Percentiles rank a stretch among this genome's conserved stretches.
These are phyloP conservation scores for Pichia heedii DNA, from an alignment of 805 yeast species.

Conservation along the genomic window DNA sequence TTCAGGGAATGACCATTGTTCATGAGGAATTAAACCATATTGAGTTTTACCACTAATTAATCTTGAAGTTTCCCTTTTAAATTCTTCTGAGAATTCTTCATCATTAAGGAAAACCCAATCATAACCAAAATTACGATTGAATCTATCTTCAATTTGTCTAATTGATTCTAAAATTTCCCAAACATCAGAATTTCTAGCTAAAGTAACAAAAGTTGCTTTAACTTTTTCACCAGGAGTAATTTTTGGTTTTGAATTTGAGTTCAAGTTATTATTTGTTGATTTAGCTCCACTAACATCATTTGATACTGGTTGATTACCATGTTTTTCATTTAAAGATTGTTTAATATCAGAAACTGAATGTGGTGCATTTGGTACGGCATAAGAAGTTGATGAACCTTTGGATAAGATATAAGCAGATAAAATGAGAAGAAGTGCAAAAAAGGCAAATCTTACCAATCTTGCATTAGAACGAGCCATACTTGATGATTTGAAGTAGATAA, in stretches of 20 bases:
- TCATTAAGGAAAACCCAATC: slow-evolving; percentile 97
- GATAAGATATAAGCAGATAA: slow-evolving; percentile 41
- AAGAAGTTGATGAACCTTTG: slow-evolving; percentile 34
- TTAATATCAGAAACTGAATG: slow-evolving; percentile 1
- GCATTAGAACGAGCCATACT: slow-evolving; percentile 43
- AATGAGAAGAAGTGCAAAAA: slow-evolving; percentile 37
- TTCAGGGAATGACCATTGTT: slow-evolving; percentile 81
- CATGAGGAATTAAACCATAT: slow-evolving; percentile 73
- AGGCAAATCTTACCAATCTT: slow-evolving; percentile 38
- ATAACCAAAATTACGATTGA: slow-evolving; percentile 70
- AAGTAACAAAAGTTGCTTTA: slow-evolving; percentile 72
- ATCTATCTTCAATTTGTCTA: slow-evolving; percentile 78
- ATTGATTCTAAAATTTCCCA: slow-evolving; percentile 55
- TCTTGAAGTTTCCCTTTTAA: slow-evolving; percentile 56
- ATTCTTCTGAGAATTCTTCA: slow-evolving; percentile 73
- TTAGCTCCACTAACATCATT: neutral
- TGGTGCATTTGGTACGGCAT: slow-evolving; percentile 9
- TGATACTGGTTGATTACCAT: too few species aligned
- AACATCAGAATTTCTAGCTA: slow-evolving; percentile 71
- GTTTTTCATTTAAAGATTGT: neutral
- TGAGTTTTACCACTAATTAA: slow-evolving; percentile 68
- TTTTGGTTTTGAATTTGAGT: slow-evolving; percentile 6
- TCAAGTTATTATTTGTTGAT: neutral
- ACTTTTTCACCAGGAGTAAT: slow-evolving; percentile 29
- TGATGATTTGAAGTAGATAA: neutral